phyloP scores from a whole-genome alignment of 805 yeast genomes.

The Starmerella powellii region DNA sequence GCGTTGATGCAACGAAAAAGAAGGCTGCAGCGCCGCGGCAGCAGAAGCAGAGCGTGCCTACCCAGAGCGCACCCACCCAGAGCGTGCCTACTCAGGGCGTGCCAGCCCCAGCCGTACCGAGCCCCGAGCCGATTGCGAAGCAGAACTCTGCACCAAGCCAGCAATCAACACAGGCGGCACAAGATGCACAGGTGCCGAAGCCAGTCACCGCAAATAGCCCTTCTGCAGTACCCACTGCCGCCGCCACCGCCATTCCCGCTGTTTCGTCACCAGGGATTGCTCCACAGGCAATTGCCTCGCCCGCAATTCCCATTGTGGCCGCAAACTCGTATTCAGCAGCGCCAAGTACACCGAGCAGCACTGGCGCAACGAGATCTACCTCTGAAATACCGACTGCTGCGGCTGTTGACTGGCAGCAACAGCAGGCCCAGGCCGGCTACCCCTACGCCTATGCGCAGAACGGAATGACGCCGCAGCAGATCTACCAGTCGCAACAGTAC shows the following conservation, averaged over 20 bases:
- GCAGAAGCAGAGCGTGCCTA: too few species aligned
- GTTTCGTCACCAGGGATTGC: not conserved
- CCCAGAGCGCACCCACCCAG: too few species aligned
- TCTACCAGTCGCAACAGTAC: constrained; percentile 6
- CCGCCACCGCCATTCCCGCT: not conserved
- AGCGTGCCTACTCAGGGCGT: too few species aligned
- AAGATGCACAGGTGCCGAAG: not conserved
- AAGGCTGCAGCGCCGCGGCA: not conserved
- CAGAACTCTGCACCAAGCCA: too few species aligned
- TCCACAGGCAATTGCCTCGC: too few species aligned
- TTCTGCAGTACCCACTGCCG: too few species aligned
- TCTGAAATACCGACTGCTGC: not conserved
- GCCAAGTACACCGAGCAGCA: not conserved
- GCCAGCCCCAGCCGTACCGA: too few species aligned
- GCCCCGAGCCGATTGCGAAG: too few species aligned
- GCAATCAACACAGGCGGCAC: too few species aligned
- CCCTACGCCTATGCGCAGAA: constrained; percentile 1
- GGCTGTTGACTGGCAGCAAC: not conserved
- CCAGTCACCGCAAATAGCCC: not conserved
- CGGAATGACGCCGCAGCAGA: constrained; percentile 12
- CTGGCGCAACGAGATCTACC: not conserved
- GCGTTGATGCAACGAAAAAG: constrained; percentile 3
- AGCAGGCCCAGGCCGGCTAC: not conserved
- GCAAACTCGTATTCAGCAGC: not conserved
- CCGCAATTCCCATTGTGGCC: too few species aligned